phyloP scores from a whole-genome alignment of 139 green algal species.

The Tetradesmus obliquus region DNA sequence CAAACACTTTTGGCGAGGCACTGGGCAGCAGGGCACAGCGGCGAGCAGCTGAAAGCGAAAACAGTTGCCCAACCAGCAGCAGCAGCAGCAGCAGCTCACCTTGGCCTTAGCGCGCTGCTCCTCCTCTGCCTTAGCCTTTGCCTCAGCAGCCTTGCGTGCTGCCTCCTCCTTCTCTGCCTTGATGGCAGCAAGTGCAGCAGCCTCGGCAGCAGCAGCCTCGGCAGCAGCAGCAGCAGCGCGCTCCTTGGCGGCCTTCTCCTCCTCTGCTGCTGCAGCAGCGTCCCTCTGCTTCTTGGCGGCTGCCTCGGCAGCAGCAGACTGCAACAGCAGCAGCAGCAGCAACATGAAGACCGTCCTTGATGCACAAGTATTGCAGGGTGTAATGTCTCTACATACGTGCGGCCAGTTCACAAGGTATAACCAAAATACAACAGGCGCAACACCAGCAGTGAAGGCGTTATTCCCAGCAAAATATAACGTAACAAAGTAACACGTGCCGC shows the following conservation, averaged over 20 bases:
- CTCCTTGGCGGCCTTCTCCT: neutral
- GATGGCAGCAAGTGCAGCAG: constrained; percentile 12
- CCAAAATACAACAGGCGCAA: no score
- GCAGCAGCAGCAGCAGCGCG: constrained; percentile 24
- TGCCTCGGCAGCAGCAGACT: neutral
- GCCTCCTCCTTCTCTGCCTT: constrained; percentile 29
- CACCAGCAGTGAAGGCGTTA: no score
- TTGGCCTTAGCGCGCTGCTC: constrained; percentile 20
- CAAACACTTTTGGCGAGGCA: no score
- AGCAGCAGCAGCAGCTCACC: neutral
- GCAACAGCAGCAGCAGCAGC: constrained; percentile 12
- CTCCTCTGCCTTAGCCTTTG: constrained; percentile 41
- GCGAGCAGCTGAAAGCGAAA: no score
- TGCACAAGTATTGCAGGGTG: no score
- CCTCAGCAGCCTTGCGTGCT: constrained; percentile 45
- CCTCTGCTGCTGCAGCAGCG: constrained; percentile 19
- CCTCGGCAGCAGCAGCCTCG: constrained; percentile 23
- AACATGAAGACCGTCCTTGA: neutral
- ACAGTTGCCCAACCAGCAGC: neutral
- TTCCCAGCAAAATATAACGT: neutral
- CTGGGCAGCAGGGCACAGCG: no score
- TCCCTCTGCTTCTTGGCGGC: neutral
- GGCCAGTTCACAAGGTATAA: no score
- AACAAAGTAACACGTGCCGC: neutral
- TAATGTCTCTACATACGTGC: no score